Conservation (phyloP, 208 protist genomes). For the Trypanosoma congolense region DNA sequence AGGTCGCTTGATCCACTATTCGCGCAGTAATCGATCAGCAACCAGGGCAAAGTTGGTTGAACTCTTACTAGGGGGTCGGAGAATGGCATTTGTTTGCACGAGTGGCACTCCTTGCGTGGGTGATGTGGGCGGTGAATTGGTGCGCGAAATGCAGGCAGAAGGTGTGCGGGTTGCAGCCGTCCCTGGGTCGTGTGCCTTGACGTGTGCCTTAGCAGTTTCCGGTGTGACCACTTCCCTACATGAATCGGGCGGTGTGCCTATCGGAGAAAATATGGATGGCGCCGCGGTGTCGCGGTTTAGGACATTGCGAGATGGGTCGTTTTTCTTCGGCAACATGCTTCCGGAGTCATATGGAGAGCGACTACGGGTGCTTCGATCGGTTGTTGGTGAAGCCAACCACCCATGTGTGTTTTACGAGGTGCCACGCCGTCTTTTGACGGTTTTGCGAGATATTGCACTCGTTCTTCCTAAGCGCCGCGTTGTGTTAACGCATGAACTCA, state of each 20-base stretch:
- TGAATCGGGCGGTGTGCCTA: neutral
- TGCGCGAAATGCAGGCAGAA: slow-evolving; percentile 73
- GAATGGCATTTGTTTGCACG: slow-evolving; percentile 85
- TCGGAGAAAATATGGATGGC: no score
- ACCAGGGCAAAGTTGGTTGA: slow-evolving; percentile 76
- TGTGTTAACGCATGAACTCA: slow-evolving; percentile 82
- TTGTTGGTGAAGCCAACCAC: slow-evolving; percentile 50
- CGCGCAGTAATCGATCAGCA: slow-evolving; percentile 50
- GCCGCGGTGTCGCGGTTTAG: neutral
- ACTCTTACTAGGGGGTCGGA: slow-evolving; percentile 79
- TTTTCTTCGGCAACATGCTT: slow-evolving; percentile 85
- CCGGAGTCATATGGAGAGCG: slow-evolving; percentile 58
- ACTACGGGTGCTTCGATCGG: slow-evolving; percentile 55
- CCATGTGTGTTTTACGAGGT: slow-evolving; percentile 88
- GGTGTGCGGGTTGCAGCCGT: slow-evolving; percentile 82
- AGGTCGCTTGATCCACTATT: slow-evolving; percentile 87
- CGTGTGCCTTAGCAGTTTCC: slow-evolving; percentile 67
- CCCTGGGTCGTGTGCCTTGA: slow-evolving; percentile 71
- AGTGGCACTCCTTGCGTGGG: slow-evolving; percentile 86
- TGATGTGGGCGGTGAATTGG: slow-evolving; percentile 74
- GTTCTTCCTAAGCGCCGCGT: slow-evolving; percentile 69
- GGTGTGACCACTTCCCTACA: slow-evolving; percentile 56
- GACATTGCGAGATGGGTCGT: slow-evolving; percentile 63
- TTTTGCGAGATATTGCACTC: slow-evolving; percentile 79
- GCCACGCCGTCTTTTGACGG: slow-evolving; percentile 66